Evolutionary conservation across 1,139 yeast species (phyloP), one percentile per base, ranked within the genome.

Genomic region (Hansenula anomala): DNA sequence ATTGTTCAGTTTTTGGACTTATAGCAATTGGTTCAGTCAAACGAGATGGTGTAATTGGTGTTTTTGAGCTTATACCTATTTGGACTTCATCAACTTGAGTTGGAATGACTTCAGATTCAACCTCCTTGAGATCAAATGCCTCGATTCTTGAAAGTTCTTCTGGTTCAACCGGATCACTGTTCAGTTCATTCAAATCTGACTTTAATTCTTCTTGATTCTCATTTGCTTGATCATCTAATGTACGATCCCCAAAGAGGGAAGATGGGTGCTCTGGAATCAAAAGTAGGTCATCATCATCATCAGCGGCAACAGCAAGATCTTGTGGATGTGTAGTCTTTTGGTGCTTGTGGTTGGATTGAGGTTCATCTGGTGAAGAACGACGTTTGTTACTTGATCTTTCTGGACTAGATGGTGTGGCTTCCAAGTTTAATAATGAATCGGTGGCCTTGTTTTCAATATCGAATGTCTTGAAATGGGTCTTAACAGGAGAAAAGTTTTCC

Each of bases 11-110:
- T 4, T 55, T 55, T 3, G 75, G 75, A 33, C 70, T 63, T 25
- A 58, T 53, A 5, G 75, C 72, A 9, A 64, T 56, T 2, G 75
- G 67, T 40, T 71, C 74, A 0, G 75, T 70, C 16, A 57, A 52
- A 33, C 75, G 57, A 28, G 67, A 62, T 2, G 75, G 75, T 0
- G 77, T 70, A 5, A 57, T 31, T 9, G 43, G 40, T 5, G 31
- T 28, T 10, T 15, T 28, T 4, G 13, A 28, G 15, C 11, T 5
- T 7, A 11, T 13, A 8, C 16, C 6, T 15, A 28, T 33, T 18
- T 15, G 30, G 20, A 27, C 29, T 12, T 25, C 22, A 6, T 17
- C 29, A 24, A 13, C 16, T 13, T 26, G 17, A 16, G 13, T 17
- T 23, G 25, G 25, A 13, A 23, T 23, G 4, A 12, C 11, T 12